Base-by-base conservation (phyloP, 1,284 basidiomycete genomes). In the Moesziomyces sp. region DNA sequence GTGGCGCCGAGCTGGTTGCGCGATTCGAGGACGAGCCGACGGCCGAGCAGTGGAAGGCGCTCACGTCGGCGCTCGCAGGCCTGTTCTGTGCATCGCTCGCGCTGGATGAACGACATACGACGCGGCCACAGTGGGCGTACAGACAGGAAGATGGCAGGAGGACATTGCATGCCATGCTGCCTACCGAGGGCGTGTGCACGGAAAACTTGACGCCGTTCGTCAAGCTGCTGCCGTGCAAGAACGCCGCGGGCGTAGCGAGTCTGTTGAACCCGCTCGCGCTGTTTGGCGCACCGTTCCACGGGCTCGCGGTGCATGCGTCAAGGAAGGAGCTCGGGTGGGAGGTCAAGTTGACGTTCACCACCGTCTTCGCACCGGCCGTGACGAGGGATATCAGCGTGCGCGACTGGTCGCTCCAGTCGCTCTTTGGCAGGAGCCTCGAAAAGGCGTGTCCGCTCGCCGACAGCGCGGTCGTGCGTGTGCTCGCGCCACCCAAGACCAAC, bases 181-280 rank as follows among this genome's bases (percentile, higher is more conserved):
- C 80, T 26, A 69, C 62, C 40, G 68, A 78, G 59, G 51, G 62
- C 52, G 61, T 82, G 43, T 99, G 96, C 83, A 99, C 96, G 3
- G 97, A 99, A 83, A 98, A 98, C 84, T 86, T 99, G 7, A 96
- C 95, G 0, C 96, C 97, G 0, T 95, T 98, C 85, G 88, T 98
- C 58, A 94, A 95, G 80, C 89, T 98, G 7, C 86, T 99, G 3
- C 96, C 97, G 0, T 98, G 95, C 87, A 93, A 96, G 83, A 86
- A 88, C n/a, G 28, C 52, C 28, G 93, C 93, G 0, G 96, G 96
- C 11, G 88, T 98, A n/a, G 92, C 93, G 0, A 87, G 86, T 9
- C 87, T 98, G 3, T 87, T 98, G 44, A 92, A 95, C 78, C 91
- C 94, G 0, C 93, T 97, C 74, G 88, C 88, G 5, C 85, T 96